Evolutionary conservation across 495 filamentous ascomycete genomes (phyloP).

Genomic region (Parathielavia appendiculata): DNA sequence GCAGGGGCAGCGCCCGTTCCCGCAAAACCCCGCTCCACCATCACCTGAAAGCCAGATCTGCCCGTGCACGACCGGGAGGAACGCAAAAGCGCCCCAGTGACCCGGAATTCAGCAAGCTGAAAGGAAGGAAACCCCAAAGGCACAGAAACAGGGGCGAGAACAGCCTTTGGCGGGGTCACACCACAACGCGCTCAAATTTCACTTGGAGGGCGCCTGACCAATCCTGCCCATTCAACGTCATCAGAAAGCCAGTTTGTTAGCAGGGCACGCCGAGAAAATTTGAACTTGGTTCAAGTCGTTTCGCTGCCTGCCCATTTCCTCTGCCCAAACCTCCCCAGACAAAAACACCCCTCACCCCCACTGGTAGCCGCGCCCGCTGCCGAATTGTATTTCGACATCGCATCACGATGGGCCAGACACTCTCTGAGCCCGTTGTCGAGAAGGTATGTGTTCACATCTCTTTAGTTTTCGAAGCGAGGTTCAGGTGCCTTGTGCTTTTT

Average conservation of each 20-base stretch:
- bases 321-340: slow-evolving; percentile 20
- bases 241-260: slow-evolving; percentile 2
- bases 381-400: slow-evolving; percentile 18
- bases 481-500: not conserved
- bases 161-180: slow-evolving; percentile 11
- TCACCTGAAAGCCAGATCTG: slow-evolving; percentile 21
- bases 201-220: not conserved
- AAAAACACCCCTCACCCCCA: slow-evolving; percentile 18
- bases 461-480: not conserved
- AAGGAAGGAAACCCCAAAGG: slow-evolving; percentile 10
- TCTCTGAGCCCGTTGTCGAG: slow-evolving; percentile 96
- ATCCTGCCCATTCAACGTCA: slow-evolving; percentile 15
- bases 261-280: slow-evolving; percentile 20
- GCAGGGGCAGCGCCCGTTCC: slow-evolving; percentile 7
- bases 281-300: not conserved
- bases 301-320: slow-evolving; percentile 15
- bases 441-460: slow-evolving; percentile 63
- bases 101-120: slow-evolving; percentile 11
- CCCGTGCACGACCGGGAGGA: slow-evolving; percentile 19
- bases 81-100: slow-evolving; percentile 17
- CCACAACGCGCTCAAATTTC: not conserved
- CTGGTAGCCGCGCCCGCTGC: slow-evolving; percentile 29
- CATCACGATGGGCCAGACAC: slow-evolving; percentile 88
- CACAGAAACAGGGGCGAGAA: slow-evolving; percentile 12
- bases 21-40: slow-evolving; percentile 26